These are phyloP conservation scores for Leccinum holopus DNA, from an alignment of 1,284 basidiomycete species.

Conservation along the genomic window DNA sequence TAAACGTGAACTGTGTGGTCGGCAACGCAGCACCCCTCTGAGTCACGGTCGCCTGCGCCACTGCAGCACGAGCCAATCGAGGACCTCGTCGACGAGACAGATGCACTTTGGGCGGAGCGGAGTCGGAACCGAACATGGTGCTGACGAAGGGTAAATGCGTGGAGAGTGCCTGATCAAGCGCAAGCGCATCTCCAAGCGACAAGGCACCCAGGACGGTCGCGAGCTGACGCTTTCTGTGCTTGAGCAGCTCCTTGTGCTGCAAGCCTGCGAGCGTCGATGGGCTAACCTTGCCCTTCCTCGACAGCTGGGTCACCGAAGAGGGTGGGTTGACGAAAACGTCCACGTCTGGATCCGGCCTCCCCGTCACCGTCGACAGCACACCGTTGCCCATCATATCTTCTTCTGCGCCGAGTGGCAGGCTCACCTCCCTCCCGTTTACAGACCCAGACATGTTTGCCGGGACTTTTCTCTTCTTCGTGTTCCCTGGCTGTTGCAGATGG, in stretches of 20 bases:
- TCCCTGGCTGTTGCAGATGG: slow-evolving; percentile 70
- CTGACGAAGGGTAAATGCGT: slow-evolving; percentile 52
- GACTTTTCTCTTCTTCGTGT: slow-evolving; percentile 83
- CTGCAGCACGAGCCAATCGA: slow-evolving; percentile 44
- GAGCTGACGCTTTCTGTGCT: slow-evolving; percentile 64
- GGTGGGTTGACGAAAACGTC: slow-evolving; percentile 19
- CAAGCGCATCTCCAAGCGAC: slow-evolving; percentile 62
- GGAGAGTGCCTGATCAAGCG: slow-evolving; percentile 73
- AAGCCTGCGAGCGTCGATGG: slow-evolving; percentile 65
- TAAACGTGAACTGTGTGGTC: slow-evolving; percentile 54
- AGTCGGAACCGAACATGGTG: slow-evolving; percentile 29
- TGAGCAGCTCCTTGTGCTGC: slow-evolving; percentile 71
- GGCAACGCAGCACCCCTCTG: slow-evolving; percentile 43
- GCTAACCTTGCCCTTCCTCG: slow-evolving; percentile 51
- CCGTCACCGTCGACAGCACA: slow-evolving; percentile 11
- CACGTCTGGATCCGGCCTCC: slow-evolving; percentile 24
- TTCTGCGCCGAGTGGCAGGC: slow-evolving; percentile 27
- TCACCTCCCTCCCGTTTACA: slow-evolving; percentile 32
- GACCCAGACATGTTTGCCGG: slow-evolving; percentile 50
- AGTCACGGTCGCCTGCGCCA: slow-evolving; percentile 17
- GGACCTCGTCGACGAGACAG: slow-evolving; percentile 40
- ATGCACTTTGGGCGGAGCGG: slow-evolving; percentile 34
- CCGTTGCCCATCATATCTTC: slow-evolving; percentile 23
- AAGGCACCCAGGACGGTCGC: slow-evolving; percentile 63
- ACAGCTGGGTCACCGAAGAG: slow-evolving; percentile 21